Conservation (phyloP, 2,329 filamentous ascomycete genomes). For the Elsinoe fawcettii region DNA sequence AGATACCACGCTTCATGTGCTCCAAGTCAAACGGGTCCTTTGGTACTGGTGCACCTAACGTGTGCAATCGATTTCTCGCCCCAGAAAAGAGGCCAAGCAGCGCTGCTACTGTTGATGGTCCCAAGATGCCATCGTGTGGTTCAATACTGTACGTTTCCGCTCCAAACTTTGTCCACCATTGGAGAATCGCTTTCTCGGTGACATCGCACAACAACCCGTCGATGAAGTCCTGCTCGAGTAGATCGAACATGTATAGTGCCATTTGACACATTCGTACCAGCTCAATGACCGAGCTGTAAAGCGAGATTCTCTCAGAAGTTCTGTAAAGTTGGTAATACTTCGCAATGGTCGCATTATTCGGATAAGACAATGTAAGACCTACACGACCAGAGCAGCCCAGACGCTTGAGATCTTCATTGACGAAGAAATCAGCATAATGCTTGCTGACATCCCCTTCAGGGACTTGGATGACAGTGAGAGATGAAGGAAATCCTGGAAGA, state of each 20-base stretch:
- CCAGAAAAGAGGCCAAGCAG: conserved; percentile 83
- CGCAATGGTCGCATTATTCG: conserved; percentile 71
- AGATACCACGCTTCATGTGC: conserved; percentile 72
- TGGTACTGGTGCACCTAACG: conserved; percentile 70
- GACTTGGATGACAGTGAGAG: conserved; percentile 82
- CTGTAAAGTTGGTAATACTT: conserved; percentile 91
- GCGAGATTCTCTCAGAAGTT: conserved; percentile 71
- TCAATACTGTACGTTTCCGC: conserved; percentile 88
- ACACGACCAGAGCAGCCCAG: conserved; percentile 85
- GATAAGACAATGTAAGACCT: conserved; percentile 70
- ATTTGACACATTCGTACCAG: conserved; percentile 87
- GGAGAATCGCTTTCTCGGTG: conserved; percentile 79
- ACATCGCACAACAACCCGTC: conserved; percentile 90
- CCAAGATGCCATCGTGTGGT: conserved; percentile 84
- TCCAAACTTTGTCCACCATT: conserved; percentile 96
- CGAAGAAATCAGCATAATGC: conserved; percentile 76
- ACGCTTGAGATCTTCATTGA: conserved; percentile 90
- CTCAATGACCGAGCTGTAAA: conserved; percentile 74
- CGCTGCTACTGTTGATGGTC: conserved; percentile 83
- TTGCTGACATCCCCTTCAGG: conserved; percentile 77
- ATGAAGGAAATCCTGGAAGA: conserved; percentile 82
- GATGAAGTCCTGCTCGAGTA: conserved; percentile 78
- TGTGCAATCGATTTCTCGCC: conserved; percentile 79
- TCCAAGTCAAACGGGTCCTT: conserved; percentile 90
- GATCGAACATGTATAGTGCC: conserved; percentile 78